Conservation (phyloP, 768 basidiomycete species). For the Auricularia heimuer region DNA sequence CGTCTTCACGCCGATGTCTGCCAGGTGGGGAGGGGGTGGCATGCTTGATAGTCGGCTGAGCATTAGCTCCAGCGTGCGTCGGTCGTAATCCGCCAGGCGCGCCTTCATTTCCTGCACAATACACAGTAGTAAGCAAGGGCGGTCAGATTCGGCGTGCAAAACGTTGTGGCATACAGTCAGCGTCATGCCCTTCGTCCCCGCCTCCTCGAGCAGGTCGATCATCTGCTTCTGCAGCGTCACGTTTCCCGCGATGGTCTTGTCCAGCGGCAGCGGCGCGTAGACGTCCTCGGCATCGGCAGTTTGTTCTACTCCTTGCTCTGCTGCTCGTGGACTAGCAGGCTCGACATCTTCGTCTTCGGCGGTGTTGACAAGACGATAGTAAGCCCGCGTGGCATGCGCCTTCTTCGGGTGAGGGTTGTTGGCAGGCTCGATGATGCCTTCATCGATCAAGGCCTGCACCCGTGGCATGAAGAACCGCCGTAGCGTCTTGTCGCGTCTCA, state of each 20-base stretch:
- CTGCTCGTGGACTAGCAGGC: background rate
- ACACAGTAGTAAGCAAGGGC: conserved; percentile 2
- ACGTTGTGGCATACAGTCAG: conserved; percentile 63
- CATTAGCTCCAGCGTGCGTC: conserved; percentile 74
- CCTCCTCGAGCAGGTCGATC: conserved; percentile 57
- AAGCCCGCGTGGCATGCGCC: background rate
- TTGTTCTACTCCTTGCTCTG: background rate
- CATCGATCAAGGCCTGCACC: conserved; percentile 60
- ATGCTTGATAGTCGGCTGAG: conserved; percentile 57
- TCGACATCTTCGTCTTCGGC: background rate
- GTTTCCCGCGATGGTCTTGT: conserved; percentile 26
- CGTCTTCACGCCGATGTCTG: conserved; percentile 57
- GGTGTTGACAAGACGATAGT: background rate
- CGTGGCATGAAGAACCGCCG: conserved; percentile 75
- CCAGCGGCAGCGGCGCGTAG: background rate
- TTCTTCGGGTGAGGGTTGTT: conserved; percentile 14
- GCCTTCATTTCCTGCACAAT: conserved; percentile 47
- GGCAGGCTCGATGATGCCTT: conserved; percentile 67
- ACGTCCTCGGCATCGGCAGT: background rate
- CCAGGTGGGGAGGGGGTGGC: conserved; percentile 59
- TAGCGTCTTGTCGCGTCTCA: conserved; percentile 41
- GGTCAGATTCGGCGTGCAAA: too few species aligned
- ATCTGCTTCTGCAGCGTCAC: conserved; percentile 72
- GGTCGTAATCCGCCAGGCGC: conserved; percentile 61
- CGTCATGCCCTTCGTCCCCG: conserved; percentile 61